phyloP scores from a whole-genome alignment of 257 asterid genomes.

The Solanum raphanifolium region DNA sequence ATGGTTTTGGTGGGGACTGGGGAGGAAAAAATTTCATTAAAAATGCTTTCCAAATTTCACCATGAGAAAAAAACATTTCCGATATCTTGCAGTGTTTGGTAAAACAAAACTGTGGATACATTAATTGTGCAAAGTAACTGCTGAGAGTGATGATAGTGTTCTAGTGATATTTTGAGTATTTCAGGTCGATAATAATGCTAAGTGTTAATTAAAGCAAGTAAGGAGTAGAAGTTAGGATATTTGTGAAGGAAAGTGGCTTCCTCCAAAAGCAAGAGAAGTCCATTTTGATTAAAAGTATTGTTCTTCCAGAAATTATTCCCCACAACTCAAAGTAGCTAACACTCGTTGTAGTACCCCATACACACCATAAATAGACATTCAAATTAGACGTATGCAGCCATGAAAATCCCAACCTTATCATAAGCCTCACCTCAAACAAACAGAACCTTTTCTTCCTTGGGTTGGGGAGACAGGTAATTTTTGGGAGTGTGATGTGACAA shows the following conservation, averaged over 20 bases:
- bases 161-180: neutral
- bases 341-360: neutral
- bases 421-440: neutral
- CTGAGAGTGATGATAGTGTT: neutral
- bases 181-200: neutral
- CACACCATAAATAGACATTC: neutral
- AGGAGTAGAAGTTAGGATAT: neutral
- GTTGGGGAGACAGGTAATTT: neutral
- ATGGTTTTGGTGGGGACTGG: neutral
- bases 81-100: neutral
- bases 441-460: neutral
- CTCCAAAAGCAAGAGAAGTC: neutral
- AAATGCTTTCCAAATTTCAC: neutral
- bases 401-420: neutral
- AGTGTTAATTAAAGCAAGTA: neutral
- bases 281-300: neutral
- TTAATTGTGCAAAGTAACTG: neutral
- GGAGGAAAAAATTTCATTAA: neutral
- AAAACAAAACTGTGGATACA: neutral
- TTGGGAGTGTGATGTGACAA: neutral
- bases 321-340: neutral
- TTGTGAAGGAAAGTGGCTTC: neutral
- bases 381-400: neutral
- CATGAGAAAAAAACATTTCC: neutral
- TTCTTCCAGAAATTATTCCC: neutral